Conservation (phyloP, 306 rosid genomes). For the Quercus berberidifolia region DNA sequence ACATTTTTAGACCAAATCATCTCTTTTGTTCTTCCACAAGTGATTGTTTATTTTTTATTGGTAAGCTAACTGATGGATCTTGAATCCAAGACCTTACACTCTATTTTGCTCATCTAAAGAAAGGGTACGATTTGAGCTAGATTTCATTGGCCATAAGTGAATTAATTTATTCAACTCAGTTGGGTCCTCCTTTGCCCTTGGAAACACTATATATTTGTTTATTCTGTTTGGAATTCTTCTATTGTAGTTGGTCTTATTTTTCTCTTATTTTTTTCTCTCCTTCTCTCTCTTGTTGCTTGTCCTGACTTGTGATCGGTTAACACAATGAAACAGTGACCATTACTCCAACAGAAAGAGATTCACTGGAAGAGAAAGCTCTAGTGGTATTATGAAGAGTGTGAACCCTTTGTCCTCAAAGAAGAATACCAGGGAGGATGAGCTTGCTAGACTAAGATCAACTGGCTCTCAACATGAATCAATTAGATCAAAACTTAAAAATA, state of each 20-base stretch:
- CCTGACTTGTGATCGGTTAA: background rate
- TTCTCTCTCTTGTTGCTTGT: background rate
- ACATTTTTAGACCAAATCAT: background rate
- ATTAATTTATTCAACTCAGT: background rate
- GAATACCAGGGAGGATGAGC: constrained; percentile 10
- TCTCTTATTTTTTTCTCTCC: background rate
- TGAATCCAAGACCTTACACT: too few relatives aligned
- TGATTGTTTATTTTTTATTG: too few relatives aligned
- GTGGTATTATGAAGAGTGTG: background rate
- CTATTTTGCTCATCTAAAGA: too few relatives aligned
- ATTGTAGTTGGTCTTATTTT: background rate
- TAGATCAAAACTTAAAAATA: constrained; percentile 8
- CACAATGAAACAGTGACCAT: background rate
- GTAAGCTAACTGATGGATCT: too few relatives aligned
- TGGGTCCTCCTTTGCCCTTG: background rate
- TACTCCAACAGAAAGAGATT: background rate
- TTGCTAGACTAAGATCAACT: constrained; percentile 1
- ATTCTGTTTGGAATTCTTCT: background rate
- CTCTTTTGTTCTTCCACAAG: background rate
- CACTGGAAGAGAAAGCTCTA: background rate
- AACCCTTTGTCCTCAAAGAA: constrained; percentile 10
- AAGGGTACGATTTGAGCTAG: too few relatives aligned
- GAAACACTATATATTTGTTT: background rate
- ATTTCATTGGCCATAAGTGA: too few relatives aligned
- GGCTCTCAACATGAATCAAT: background rate